Base-by-base conservation (phyloP, 345 rosid genomes). In the Dipteronia dyeriana region DNA sequence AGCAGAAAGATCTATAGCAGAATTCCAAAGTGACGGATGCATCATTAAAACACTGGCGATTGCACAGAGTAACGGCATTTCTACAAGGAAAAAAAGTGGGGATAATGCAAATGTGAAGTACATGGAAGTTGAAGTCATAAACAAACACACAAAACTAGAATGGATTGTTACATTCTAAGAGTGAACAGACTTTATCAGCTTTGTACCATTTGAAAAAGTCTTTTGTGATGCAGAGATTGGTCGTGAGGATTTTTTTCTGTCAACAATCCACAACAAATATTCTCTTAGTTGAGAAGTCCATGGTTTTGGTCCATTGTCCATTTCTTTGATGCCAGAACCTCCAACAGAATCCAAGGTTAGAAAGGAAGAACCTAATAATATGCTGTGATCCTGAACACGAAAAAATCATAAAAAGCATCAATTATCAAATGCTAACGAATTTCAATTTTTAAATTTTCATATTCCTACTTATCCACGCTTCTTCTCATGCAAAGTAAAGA, bases 201-300 rank as follows among this genome's bases (percentile, higher is more conserved):
- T n/a, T 45, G 43, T 86, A 88, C 95, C 90, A 10, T 67, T 75
- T 39, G 77, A 68, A 75, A 82, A 82, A 20, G 9, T 49, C 67
- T 86, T 89, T 79, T 84, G 87, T 20, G 84, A 85, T 74, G 71
- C 83, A 72, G 83, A 78, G 56, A 79, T 19, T 64, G 86, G 85
- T 59, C 82, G 47, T 64, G 89, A 85, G 10, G 84, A 62, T 78
- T 90, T 95, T 77, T 87, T 83, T 76, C 82, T 82, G 81, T 87
- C 87, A 73, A 84, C 71, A 71, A 91, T 76, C 77, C 76, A 78
- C 67, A 75, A 65, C 86, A 81, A 82, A 81, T 86, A 79, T 77
- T 87, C 91, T 82, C 84, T 91, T 82, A 95, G 85, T 82, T 88
- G 89, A 77, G 89, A 79, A 82, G 84, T 85, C 98, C 97, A 93